These are phyloP conservation scores for Volvox carteri DNA, from an alignment of 163 green algal species.

Conservation along the genomic window DNA sequence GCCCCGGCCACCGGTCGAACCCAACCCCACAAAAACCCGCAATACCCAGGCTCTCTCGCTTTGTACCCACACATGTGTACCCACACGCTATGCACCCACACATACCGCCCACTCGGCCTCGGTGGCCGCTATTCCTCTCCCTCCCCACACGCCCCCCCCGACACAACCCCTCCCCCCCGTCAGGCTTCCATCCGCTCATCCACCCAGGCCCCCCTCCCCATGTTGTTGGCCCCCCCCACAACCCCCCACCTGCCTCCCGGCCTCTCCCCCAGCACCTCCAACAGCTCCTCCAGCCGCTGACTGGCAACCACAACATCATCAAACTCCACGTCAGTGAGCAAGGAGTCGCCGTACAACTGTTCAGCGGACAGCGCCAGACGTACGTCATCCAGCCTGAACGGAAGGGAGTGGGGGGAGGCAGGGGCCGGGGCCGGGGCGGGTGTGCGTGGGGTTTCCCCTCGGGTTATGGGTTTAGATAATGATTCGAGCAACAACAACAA, in stretches of 20 bases:
- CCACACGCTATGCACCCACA: no score
- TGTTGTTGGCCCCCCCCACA: no score
- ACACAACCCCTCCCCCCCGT: neutral
- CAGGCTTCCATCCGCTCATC: neutral
- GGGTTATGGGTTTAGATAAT: no score
- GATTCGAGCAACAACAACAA: no score
- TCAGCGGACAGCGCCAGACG: slow-evolving; percentile 62
- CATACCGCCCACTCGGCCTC: no score
- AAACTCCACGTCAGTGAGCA: slow-evolving; percentile 58
- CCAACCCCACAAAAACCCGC: neutral
- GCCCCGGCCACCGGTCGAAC: no score
- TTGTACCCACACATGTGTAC: no score
- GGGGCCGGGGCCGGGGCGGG: neutral
- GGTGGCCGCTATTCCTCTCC: no score
- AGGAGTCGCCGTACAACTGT: slow-evolving; percentile 63
- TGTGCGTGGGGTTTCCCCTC: neutral
- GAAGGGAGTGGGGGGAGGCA: neutral
- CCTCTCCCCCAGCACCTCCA: slow-evolving; percentile 66
- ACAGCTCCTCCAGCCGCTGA: slow-evolving; percentile 69
- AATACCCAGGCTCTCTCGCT: no score
- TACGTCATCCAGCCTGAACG: slow-evolving; percentile 78
- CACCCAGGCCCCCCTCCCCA: neutral
- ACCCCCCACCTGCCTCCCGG: slow-evolving; percentile 44
- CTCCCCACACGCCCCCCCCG: no score
- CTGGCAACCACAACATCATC: slow-evolving; percentile 59